Conservation (phyloP, 202 grass and related monocot genomes). For the Digitaria exilis region DNA sequence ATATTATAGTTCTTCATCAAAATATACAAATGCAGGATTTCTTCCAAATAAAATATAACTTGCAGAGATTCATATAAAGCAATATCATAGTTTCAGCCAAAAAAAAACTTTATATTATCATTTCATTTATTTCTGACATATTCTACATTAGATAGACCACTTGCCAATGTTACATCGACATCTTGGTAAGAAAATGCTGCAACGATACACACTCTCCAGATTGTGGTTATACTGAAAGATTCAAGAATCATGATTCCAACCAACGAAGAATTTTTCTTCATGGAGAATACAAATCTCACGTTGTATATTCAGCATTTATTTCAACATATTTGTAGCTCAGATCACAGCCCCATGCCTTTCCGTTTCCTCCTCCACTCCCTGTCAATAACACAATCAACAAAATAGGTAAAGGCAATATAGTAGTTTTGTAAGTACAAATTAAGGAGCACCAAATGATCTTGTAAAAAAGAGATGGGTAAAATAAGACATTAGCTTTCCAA, state of each 20-base stretch:
- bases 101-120: no score
- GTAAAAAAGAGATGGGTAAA: constrained; percentile 1
- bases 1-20: no score
- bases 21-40: no score
- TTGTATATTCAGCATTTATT: constrained; percentile 99
- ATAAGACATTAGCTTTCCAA: not conserved
- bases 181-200: constrained; percentile 33
- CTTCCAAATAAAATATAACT: no score
- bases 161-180: not conserved
- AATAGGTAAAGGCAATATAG: not conserved
- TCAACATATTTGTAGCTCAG: constrained; percentile 97
- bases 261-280: constrained; percentile 18
- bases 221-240: not conserved
- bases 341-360: constrained; percentile 96
- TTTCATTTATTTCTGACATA: no score
- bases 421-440: constrained; percentile 16
- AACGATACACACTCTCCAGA: not conserved
- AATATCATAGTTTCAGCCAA: no score
- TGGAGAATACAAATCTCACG: constrained; percentile 36
- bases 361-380: constrained; percentile 68
- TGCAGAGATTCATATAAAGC: no score
- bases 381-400: constrained; percentile 21
- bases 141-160: not conserved
- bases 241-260: not conserved
- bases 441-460: not conserved